Conservation (phyloP, 2,329 filamentous ascomycete species). For the Remersonia thermophila region DNA sequence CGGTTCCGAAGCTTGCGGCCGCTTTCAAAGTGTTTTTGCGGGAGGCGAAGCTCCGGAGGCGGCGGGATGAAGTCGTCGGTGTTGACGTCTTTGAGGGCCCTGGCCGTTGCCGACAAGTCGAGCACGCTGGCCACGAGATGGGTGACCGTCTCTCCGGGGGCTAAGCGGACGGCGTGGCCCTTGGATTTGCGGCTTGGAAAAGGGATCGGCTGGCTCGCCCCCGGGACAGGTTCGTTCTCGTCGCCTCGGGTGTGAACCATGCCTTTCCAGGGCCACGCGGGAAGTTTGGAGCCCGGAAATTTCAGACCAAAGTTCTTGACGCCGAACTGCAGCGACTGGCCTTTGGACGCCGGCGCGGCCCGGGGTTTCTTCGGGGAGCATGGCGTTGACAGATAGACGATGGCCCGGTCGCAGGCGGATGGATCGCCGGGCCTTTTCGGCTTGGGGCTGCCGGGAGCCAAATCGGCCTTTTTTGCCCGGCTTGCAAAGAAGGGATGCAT, state of each 20-base stretch:
- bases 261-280: constrained; percentile 59
- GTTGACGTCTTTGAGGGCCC: constrained; percentile 24
- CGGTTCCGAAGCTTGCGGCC: constrained; percentile 40
- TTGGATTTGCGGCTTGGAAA: constrained; percentile 35
- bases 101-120: constrained; percentile 24
- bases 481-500: constrained; percentile 33
- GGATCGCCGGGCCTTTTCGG: constrained; percentile 5
- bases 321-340: constrained; percentile 31
- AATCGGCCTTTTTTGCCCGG: constrained; percentile 21
- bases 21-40: constrained; percentile 45
- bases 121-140: constrained; percentile 24
- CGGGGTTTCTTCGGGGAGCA: constrained; percentile 36
- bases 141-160: constrained; percentile 32
- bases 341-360: constrained; percentile 15
- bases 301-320: constrained; percentile 36
- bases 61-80: constrained; percentile 31
- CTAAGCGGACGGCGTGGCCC: constrained; percentile 31
- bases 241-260: constrained; percentile 50
- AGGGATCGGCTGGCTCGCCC: constrained; percentile 1
- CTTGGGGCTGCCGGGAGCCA: constrained; percentile 7
- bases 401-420: constrained; percentile 19
- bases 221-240: neutral
- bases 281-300: constrained; percentile 52
- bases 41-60: constrained; percentile 39
- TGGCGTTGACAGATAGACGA: constrained; percentile 41